phyloP scores from a whole-genome alignment of 108 stramenopile genomes.

The Nitzschia sp. region DNA sequence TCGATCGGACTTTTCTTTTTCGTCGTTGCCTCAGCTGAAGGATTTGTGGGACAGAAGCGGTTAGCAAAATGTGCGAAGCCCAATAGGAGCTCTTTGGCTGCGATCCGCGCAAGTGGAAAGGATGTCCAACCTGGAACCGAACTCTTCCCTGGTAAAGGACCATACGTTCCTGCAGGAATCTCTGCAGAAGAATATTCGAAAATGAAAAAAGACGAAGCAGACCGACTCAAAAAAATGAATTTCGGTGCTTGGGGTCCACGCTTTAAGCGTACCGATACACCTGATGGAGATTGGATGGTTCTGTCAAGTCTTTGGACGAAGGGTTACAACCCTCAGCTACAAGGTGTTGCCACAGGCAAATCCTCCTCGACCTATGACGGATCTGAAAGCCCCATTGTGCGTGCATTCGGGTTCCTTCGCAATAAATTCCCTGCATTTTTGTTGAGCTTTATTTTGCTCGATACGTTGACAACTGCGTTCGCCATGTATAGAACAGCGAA shows the following conservation, averaged over 20 bases:
- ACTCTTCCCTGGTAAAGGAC: conserved; percentile 10
- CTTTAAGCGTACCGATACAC: conserved; percentile 42
- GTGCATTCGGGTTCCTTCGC: background rate
- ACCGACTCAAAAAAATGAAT: conserved; percentile 38
- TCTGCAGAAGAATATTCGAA: conserved; percentile 49
- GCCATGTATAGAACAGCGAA: background rate
- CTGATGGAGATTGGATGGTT: conserved; percentile 66
- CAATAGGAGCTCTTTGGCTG: too few relatives aligned
- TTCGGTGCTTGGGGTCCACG: conserved; percentile 70
- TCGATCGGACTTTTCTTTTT: too few relatives aligned
- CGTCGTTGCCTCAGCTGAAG: too few relatives aligned
- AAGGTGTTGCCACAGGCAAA: conserved; percentile 1
- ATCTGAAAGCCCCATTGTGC: background rate
- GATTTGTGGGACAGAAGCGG: too few relatives aligned
- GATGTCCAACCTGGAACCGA: conserved; percentile 5
- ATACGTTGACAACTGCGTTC: background rate
- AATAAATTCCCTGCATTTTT: background rate
- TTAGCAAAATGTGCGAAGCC: too few relatives aligned
- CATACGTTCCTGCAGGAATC: conserved; percentile 62
- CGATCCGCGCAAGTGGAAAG: too few relatives aligned
- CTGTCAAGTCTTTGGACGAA: conserved; percentile 53
- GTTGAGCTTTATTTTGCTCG: background rate
- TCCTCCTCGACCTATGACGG: background rate
- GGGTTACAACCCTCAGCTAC: conserved; percentile 27
- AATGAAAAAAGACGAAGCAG: conserved; percentile 51